Evolutionary conservation across 2,329 filamentous ascomycete species (phyloP), one percentile per base, ranked within the genome.

Genomic region (Ascochyta viciae-villosae): DNA sequence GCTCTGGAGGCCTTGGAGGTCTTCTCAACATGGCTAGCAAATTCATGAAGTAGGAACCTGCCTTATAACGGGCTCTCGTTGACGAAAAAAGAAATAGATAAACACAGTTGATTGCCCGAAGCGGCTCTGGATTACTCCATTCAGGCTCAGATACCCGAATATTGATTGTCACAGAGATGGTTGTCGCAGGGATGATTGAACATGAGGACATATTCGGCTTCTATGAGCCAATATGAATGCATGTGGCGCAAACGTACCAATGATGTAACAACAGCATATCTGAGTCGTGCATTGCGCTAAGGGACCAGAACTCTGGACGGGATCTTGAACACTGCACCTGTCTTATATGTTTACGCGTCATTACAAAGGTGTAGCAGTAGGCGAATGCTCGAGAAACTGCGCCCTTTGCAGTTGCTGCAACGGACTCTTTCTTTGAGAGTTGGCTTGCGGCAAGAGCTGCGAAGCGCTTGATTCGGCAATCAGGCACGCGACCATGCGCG

Each of bases 21-120:
- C 67, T 89, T 55, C 81, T 87, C 78, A 76, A 77, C 50, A 64
- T 87, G 70, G 86, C 86, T 8, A 82, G 81, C 72, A 88, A 88
- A 76, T 88, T 89, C 72, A 87, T 74, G 68, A 72, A 71, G 62
- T 74, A 74, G 61, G 58, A 24, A 2, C 22, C 10, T 38, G 22
- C 39, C 16, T 34, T 16, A 4, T 8, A 15, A 37, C 13, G 37
- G 31, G 37, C 38, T 34, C 22, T 24, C 19, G 3, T 33, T 34
- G 23, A 29, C 9, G 15, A 24, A 47, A 38, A 24, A 16, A 37
- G 10, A 19, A 19, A 26, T 37, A 53, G 29, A 41, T 6, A 16
- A 26, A 16, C 27, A 37, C 19, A 16, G 35, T 39, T 24, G 2
- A 12, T 40, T 10, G n/a, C 26, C 45, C 35, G 6, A 39, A 5